These are phyloP conservation scores for Ophiostoma novo-ulmi DNA, from an alignment of 2,329 filamentous ascomycete genomes.

Conservation along the genomic window DNA sequence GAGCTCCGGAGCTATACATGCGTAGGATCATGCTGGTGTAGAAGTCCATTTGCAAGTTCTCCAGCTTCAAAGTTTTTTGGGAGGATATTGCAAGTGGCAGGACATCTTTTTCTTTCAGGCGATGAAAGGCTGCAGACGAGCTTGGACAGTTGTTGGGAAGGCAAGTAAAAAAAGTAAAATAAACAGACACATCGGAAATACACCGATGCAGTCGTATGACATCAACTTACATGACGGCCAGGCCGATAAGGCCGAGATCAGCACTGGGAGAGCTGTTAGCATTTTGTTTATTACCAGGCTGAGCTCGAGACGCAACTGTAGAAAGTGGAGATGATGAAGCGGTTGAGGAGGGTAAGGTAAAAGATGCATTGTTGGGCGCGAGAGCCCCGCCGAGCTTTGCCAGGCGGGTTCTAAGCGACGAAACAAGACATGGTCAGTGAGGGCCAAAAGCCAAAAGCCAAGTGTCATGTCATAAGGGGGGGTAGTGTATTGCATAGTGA, in stretches of 20 bases:
- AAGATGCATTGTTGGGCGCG: slow-evolving; percentile 34
- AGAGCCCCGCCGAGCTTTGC: slow-evolving; percentile 63
- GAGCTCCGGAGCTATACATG: neutral
- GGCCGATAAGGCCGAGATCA: slow-evolving; percentile 88
- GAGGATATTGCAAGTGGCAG: too few relatives aligned
- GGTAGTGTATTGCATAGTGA: neutral
- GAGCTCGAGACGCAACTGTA: neutral
- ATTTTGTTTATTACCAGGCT: slow-evolving; percentile 34
- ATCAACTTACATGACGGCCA: slow-evolving; percentile 73
- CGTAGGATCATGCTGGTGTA: neutral
- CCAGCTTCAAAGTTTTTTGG: neutral
- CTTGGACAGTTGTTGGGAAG: neutral
- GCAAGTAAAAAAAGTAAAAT: neutral
- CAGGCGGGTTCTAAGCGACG: slow-evolving; percentile 60
- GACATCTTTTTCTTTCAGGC: neutral
- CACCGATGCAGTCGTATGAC: neutral
- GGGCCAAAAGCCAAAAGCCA: neutral
- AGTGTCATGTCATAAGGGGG: neutral
- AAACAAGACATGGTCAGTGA: slow-evolving; percentile 15
- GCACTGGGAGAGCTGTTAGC: slow-evolving; percentile 60
- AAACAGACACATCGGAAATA: neutral
- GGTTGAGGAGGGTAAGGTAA: slow-evolving; percentile 28
- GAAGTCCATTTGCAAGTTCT: neutral
- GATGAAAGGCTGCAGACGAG: neutral
- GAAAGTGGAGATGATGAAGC: slow-evolving; percentile 12